Evolutionary conservation across 1,284 basidiomycete species (phyloP).

Genomic region (Cutaneotrichosporon sp.): DNA sequence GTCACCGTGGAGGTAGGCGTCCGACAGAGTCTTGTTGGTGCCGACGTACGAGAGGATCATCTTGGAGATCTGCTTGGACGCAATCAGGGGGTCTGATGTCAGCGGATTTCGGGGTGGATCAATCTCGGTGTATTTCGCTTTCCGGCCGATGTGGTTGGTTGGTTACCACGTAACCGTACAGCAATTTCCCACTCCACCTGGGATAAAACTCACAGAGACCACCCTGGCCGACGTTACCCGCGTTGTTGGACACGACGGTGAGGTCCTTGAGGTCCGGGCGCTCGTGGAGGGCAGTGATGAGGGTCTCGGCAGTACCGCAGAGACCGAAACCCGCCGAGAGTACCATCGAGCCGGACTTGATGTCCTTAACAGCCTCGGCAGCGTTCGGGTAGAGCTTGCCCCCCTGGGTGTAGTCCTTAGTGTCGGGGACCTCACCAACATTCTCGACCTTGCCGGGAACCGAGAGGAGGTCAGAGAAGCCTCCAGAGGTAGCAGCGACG

Average conservation of each 20-base stretch:
- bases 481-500: conserved; percentile 12
- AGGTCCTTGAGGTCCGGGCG: conserved; percentile 66
- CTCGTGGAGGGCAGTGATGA: conserved; percentile 72
- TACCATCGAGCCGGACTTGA: conserved; percentile 71
- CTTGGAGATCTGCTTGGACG: conserved; percentile 67
- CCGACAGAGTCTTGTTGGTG: conserved; percentile 51
- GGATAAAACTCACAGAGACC: conserved; percentile 64
- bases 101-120: neutral
- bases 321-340: conserved; percentile 64
- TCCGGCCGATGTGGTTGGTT: neutral
- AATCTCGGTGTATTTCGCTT: neutral
- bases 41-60: conserved; percentile 86
- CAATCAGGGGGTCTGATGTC: conserved; percentile 65
- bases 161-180: neutral
- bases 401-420: conserved; percentile 31
- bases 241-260: conserved; percentile 86
- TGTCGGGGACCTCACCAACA: conserved; percentile 11
- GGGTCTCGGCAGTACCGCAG: conserved; percentile 60
- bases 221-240: conserved; percentile 63
- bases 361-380: conserved; percentile 73
- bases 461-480: conserved; percentile 16
- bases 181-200: neutral
- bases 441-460: conserved; percentile 17
- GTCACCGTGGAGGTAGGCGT: conserved; percentile 70
- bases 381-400: conserved; percentile 70